Evolutionary conservation across 2,329 filamentous ascomycete genomes (phyloP).

Genomic region (Xylaria sp.): DNA sequence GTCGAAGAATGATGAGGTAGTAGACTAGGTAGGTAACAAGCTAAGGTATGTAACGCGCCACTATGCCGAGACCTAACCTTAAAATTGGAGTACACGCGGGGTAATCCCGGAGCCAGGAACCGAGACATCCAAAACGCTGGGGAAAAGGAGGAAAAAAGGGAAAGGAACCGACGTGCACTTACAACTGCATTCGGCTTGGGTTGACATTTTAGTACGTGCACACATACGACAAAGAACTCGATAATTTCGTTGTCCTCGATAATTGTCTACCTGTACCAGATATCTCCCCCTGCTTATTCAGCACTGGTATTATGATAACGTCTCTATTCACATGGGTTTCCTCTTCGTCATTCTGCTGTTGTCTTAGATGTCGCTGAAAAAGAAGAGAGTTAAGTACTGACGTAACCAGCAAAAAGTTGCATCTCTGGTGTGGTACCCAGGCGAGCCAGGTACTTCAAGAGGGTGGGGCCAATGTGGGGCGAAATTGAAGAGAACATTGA

Average conservation of each 20-base stretch:
- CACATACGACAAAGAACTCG: background rate
- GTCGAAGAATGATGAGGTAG: background rate
- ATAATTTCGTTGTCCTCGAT: background rate
- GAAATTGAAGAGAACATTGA: background rate
- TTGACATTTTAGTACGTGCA: background rate
- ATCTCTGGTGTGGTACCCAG: background rate
- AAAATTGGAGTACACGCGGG: constrained; percentile 11
- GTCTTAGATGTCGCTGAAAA: no score
- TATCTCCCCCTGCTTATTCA: background rate
- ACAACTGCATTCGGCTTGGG: background rate
- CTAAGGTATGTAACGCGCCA: background rate
- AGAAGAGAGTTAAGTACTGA: background rate
- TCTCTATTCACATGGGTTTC: no score
- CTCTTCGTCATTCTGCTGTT: no score
- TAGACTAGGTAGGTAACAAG: constrained; percentile 6
- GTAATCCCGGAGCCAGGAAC: background rate
- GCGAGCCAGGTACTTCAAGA: background rate
- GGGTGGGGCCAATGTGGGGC: no score
- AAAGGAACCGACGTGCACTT: background rate
- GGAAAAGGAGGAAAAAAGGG: background rate
- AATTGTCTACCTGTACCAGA: background rate
- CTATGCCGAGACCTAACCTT: background rate
- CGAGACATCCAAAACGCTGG: background rate
- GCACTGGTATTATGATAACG: no score
- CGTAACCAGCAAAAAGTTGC: background rate